Evolutionary conservation across 306 rosid species (phyloP).

Genomic region (Crotalaria pallida): DNA sequence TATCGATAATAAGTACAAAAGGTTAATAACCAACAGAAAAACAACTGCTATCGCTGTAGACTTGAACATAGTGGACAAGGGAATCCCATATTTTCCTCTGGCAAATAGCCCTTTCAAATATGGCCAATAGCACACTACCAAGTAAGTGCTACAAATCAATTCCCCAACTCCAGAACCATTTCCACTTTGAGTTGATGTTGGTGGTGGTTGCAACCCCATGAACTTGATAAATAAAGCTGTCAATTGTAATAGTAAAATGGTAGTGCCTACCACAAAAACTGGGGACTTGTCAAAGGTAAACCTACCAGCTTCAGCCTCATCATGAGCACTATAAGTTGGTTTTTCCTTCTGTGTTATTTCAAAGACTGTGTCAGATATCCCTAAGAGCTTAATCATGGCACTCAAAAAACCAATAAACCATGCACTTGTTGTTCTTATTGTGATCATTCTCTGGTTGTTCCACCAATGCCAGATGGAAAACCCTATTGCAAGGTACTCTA

Average conservation of each 20-base stretch:
- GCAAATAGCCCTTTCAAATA: constrained; percentile 53
- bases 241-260: constrained; percentile 53
- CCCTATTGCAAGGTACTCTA: constrained; percentile 31
- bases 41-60: constrained; percentile 32
- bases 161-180: constrained; percentile 49
- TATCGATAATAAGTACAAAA: not conserved
- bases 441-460: constrained; percentile 68
- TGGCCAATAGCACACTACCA: constrained; percentile 49
- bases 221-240: constrained; percentile 25
- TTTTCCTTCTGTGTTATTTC: constrained; percentile 60
- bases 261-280: constrained; percentile 44
- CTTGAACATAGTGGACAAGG: constrained; percentile 41
- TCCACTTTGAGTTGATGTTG: not conserved
- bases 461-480: constrained; percentile 61
- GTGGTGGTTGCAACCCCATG: constrained; percentile 17
- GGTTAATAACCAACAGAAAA: not conserved
- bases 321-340: constrained; percentile 1
- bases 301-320: constrained; percentile 2
- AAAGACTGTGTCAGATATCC: constrained; percentile 50
- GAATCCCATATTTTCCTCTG: constrained; percentile 59
- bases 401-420: constrained; percentile 45
- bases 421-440: constrained; percentile 35
- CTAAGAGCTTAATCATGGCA: constrained; percentile 36
- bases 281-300: constrained; percentile 62
- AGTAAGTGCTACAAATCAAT: constrained; percentile 23